phyloP scores from a whole-genome alignment of 2,329 filamentous ascomycete species.

The Metarhizium anisopliae region DNA sequence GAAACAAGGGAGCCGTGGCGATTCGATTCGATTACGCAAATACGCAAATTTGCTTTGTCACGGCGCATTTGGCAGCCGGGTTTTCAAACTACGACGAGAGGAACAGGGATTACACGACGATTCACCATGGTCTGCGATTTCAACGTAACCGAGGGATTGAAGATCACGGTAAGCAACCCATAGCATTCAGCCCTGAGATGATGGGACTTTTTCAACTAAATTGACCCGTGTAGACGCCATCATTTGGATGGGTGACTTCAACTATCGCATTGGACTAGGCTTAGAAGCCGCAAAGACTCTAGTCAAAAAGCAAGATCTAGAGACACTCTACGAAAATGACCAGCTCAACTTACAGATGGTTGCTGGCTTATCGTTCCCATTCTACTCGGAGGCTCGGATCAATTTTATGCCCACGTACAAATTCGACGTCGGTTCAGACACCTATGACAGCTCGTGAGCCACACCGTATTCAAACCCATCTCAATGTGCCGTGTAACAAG shows the following conservation, averaged over 20 bases:
- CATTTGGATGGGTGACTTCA: constrained; percentile 96
- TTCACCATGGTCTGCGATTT: constrained; percentile 78
- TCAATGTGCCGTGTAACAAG: not conserved
- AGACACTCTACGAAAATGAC: constrained; percentile 80
- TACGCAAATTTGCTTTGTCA: constrained; percentile 90
- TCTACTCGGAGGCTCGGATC: constrained; percentile 84
- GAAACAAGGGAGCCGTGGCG: constrained; percentile 95
- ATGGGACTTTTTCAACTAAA: not conserved
- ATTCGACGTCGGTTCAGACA: constrained; percentile 80
- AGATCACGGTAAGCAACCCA: constrained; percentile 57
- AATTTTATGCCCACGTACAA: constrained; percentile 92
- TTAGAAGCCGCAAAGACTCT: constrained; percentile 70
- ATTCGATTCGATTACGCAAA: constrained; percentile 93
- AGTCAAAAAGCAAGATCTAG: constrained; percentile 63
- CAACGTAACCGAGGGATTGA: constrained; percentile 86
- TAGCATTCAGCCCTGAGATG: not conserved
- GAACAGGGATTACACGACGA: constrained; percentile 87
- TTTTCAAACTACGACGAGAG: constrained; percentile 96
- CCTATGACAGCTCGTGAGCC: constrained; percentile 80
- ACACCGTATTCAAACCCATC: not conserved
- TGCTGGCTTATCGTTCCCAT: constrained; percentile 78
- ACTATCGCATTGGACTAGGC: constrained; percentile 84
- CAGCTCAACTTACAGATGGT: constrained; percentile 97
- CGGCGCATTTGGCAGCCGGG: constrained; percentile 89
- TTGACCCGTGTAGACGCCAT: constrained; percentile 47